Evolutionary conservation across 106 monocot genomes (phyloP).

Genomic region (Allium cepa): DNA sequence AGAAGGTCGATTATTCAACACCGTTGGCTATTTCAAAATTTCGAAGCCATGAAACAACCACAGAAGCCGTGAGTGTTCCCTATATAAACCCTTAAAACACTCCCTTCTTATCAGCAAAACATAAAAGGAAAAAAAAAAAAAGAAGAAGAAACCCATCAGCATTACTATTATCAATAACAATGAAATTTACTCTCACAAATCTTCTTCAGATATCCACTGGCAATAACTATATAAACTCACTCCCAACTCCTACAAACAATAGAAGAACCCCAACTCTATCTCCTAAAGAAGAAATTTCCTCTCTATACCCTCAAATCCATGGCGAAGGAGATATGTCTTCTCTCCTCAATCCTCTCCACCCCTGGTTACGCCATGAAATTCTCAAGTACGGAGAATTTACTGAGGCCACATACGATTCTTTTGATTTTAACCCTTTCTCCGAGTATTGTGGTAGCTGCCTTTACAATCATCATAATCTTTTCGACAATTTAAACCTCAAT

Average conservation of each 20-base stretch:
- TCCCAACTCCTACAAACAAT: neutral
- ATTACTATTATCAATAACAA: too few species aligned
- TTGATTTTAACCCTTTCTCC: conserved; percentile 50
- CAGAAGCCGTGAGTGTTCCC: too few species aligned
- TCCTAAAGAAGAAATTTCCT: conserved; percentile 50
- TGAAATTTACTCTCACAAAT: neutral
- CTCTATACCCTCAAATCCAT: conserved; percentile 20
- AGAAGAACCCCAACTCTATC: conserved; percentile 21
- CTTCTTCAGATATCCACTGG: neutral
- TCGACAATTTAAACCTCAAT: conserved; percentile 30
- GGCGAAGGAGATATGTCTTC: conserved; percentile 36
- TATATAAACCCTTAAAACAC: too few species aligned
- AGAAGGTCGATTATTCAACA: too few species aligned
- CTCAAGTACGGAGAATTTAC: conserved; percentile 73
- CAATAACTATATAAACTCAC: conserved; percentile 4
- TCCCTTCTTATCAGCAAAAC: too few species aligned
- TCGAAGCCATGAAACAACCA: too few species aligned
- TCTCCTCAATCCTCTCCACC: conserved; percentile 62
- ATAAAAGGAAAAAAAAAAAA: too few species aligned
- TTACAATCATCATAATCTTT: conserved; percentile 27
- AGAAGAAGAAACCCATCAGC: too few species aligned
- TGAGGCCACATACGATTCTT: conserved; percentile 76
- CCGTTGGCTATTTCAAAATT: too few species aligned
- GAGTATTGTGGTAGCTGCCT: conserved; percentile 44
- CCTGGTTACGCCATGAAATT: conserved; percentile 54